Evolutionary conservation across 1,284 basidiomycete genomes (phyloP).

Genomic region (Fomitiporia mediterranea): DNA sequence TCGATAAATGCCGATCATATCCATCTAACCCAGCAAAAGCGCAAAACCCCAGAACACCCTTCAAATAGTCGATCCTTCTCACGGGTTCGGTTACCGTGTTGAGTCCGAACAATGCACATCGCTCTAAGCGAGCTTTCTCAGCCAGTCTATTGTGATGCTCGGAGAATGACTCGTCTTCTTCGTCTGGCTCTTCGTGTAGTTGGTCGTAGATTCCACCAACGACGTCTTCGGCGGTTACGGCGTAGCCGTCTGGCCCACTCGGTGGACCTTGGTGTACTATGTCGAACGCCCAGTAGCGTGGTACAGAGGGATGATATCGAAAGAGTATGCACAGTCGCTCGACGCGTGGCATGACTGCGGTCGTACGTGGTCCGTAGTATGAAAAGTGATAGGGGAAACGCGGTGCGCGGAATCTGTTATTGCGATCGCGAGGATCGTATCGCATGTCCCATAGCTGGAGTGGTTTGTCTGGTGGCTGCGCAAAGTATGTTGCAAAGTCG

Average conservation of each 20-base stretch:
- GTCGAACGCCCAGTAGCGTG: slow-evolving; percentile 12
- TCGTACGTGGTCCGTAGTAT: slow-evolving; percentile 13
- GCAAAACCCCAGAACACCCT: slow-evolving; percentile 12
- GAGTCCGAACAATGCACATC: slow-evolving; percentile 11
- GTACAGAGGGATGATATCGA: slow-evolving; percentile 3
- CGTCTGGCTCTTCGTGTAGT: not conserved
- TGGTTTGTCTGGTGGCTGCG: not conserved
- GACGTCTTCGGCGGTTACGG: slow-evolving; percentile 17
- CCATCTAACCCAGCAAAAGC: slow-evolving; percentile 12
- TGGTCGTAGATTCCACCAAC: slow-evolving; percentile 13
- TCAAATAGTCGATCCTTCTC: slow-evolving; percentile 15
- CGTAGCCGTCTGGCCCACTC: slow-evolving; percentile 6
- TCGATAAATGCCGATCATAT: slow-evolving; percentile 12
- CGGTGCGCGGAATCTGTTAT: slow-evolving; percentile 3
- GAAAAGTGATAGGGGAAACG: slow-evolving; percentile 15
- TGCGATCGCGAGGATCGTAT: slow-evolving; percentile 14
- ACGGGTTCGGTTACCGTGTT: slow-evolving; percentile 2
- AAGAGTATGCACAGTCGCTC: slow-evolving; percentile 13
- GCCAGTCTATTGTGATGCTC: slow-evolving; percentile 9
- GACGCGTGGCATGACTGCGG: slow-evolving; percentile 14
- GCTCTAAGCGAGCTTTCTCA: slow-evolving; percentile 2
- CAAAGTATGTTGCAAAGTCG: slow-evolving; percentile 1
- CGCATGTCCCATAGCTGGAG: slow-evolving; percentile 18
- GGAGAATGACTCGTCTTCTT: slow-evolving; percentile 2
- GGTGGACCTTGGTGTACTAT: slow-evolving; percentile 11